These are phyloP conservation scores for Epichloe bromicola DNA, from an alignment of 2,329 filamentous ascomycete genomes.

Conservation along the genomic window DNA sequence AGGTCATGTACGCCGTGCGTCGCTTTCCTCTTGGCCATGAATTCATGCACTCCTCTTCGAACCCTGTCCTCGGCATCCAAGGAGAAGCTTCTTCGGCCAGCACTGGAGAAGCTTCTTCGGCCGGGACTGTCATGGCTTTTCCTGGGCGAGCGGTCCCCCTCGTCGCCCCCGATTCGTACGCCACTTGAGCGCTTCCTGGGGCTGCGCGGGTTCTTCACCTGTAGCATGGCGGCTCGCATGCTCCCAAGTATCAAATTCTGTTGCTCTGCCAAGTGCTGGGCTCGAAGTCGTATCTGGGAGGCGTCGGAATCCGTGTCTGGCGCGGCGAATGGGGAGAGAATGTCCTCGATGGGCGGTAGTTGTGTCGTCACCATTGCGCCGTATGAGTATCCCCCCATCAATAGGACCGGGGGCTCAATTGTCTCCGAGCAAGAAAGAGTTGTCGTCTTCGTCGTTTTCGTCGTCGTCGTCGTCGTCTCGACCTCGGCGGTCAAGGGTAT, in stretches of 20 bases:
- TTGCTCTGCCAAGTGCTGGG: conserved; percentile 52
- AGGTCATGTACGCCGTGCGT: conserved; percentile 7
- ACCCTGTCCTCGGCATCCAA: conserved; percentile 35
- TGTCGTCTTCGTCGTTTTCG: background rate
- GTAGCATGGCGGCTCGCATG: conserved; percentile 19
- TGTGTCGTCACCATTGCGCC: conserved; percentile 70
- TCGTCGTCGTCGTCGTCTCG: background rate
- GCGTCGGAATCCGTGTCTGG: conserved; percentile 42
- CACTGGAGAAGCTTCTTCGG: conserved; percentile 22
- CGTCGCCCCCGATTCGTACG: conserved; percentile 38
- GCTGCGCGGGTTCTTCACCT: conserved; percentile 13
- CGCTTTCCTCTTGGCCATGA: conserved; percentile 28
- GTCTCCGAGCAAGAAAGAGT: background rate
- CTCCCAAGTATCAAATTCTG: conserved; percentile 37
- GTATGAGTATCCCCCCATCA: conserved; percentile 87
- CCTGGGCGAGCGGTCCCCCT: conserved; percentile 22
- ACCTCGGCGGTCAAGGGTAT: background rate
- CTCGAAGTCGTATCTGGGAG: conserved; percentile 57
- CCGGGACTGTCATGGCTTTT: conserved; percentile 24
- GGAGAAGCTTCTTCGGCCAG: conserved; percentile 22
- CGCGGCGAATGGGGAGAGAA: conserved; percentile 46
- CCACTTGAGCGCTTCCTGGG: conserved; percentile 17
- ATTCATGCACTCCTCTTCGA: conserved; percentile 32
- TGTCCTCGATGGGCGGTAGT: conserved; percentile 48
- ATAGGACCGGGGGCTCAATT: conserved; percentile 22